Evolutionary conservation across 2,329 filamentous ascomycete genomes (phyloP).

Genomic region (Boeremia lycopersici): DNA sequence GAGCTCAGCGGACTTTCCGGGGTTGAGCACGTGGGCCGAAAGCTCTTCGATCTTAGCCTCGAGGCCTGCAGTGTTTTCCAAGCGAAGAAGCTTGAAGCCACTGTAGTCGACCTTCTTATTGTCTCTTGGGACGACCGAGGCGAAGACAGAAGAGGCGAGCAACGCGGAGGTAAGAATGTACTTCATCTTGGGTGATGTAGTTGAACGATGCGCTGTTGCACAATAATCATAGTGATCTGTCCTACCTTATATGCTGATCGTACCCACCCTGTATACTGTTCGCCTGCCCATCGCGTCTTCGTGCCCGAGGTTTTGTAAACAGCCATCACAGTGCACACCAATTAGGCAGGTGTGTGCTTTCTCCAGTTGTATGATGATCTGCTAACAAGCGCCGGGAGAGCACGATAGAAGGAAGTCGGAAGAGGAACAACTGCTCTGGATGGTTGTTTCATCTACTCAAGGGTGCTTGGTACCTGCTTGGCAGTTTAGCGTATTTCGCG

Average conservation of each 20-base stretch:
- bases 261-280: neutral
- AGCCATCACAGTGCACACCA: slow-evolving; percentile 19
- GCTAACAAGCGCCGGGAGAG: slow-evolving; percentile 31
- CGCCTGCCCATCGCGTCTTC: slow-evolving; percentile 32
- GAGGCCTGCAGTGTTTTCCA: slow-evolving; percentile 32
- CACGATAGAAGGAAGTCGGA: slow-evolving; percentile 20
- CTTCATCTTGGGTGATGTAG: slow-evolving; percentile 34
- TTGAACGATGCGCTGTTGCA: slow-evolving; percentile 3
- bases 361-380: slow-evolving; percentile 13
- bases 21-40: slow-evolving; percentile 42
- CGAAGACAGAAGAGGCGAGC: slow-evolving; percentile 32
- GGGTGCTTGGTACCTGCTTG: slow-evolving; percentile 28
- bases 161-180: slow-evolving; percentile 35
- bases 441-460: slow-evolving; percentile 36
- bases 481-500: slow-evolving; percentile 13
- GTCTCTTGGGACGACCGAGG: slow-evolving; percentile 32
- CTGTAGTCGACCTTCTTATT: slow-evolving; percentile 44
- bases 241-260: slow-evolving; percentile 22
- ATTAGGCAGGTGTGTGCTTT: slow-evolving; percentile 32
- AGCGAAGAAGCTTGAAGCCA: slow-evolving; percentile 45
- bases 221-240: neutral
- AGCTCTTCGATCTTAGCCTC: slow-evolving; percentile 40
- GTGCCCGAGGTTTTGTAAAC: slow-evolving; percentile 9
- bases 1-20: slow-evolving; percentile 33
- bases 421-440: slow-evolving; percentile 19